Evolutionary conservation across 139 green algal genomes (phyloP), one percentile per base, ranked within the genome.

Genomic region (Haematococcus lacustris): DNA sequence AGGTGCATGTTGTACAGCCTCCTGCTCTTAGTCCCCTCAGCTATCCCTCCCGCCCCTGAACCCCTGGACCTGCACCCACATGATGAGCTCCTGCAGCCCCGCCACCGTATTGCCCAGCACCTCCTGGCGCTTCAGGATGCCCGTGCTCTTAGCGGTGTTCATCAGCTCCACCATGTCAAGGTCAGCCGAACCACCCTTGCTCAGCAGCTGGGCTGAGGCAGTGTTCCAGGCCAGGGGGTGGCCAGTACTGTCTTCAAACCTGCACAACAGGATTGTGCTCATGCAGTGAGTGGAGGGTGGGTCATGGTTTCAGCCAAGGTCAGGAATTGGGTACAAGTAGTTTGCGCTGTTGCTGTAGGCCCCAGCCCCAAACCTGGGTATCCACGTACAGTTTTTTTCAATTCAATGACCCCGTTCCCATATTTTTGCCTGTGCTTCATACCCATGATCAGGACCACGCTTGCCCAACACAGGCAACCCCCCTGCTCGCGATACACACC

Each of bases 51-150:
- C n/a, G n/a, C n/a, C n/a, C n/a, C n/a, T n/a, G n/a, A n/a, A n/a
- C n/a, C n/a, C n/a, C n/a, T n/a, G n/a, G n/a, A n/a, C n/a, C n/a
- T n/a, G n/a, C n/a, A 9, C 17, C 51, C 89, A 78, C 38, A 68
- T 75, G 1, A 91, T 47, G 66, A 90, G 71, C 78, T 90, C 87
- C 43, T 91, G 87, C 50, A 90, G 77, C 34, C 87, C 86, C 6
- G 74, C 57, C 50, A 91, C 68, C 32, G 86, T 81, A 35, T 83
- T 61, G 53, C 85, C 80, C 40, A 90, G 66, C 23, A 39, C 57
- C 39, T 75, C 70, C 34, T 76, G 76, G 68, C 80, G 74, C 28
- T 57, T 35, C 34, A 74, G 40, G 73, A 78, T 67, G 47, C 43
- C 35, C 23, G 64, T 47, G 3, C 39, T 34, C 30, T 53, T 66